These are phyloP conservation scores for Astrothelium subdiscretum DNA, from an alignment of 495 filamentous ascomycete species.

Conservation along the genomic window DNA sequence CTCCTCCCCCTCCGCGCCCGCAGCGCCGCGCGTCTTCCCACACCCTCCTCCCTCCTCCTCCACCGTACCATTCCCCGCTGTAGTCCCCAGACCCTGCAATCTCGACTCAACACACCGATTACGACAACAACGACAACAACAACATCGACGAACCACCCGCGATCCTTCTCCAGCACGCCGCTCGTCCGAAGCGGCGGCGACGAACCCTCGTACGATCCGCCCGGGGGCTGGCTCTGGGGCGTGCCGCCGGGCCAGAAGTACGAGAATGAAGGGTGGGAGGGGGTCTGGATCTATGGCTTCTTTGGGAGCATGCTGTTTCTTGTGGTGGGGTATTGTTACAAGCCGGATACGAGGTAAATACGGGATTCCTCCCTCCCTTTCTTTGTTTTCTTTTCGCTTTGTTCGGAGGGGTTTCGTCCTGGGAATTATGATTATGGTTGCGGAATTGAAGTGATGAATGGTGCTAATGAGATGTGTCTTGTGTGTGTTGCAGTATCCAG, in stretches of 20 bases:
- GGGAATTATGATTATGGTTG: no score
- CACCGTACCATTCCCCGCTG: not conserved
- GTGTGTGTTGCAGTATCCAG: constrained; percentile 62
- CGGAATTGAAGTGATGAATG: constrained; percentile 10
- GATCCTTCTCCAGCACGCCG: constrained; percentile 12
- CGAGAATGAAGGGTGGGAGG: constrained; percentile 94
- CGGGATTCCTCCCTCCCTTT: no score
- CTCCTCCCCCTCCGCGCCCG: not conserved
- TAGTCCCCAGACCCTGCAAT: not conserved
- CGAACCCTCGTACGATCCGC: constrained; percentile 78
- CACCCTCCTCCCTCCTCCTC: not conserved
- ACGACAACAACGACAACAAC: no score
- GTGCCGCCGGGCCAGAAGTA: constrained; percentile 88
- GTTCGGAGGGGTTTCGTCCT: not conserved
- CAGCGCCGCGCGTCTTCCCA: not conserved
- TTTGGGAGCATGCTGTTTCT: constrained; percentile 67
- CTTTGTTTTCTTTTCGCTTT: constrained; percentile 29
- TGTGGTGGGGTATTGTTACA: constrained; percentile 80
- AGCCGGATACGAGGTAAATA: constrained; percentile 89
- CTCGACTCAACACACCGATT: constrained; percentile 11
- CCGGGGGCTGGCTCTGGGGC: constrained; percentile 81
- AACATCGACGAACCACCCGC: no score
- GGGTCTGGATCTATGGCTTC: constrained; percentile 76
- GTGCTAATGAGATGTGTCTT: constrained; percentile 10
- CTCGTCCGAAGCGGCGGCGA: constrained; percentile 32